These are phyloP conservation scores for Moelleriella libera DNA, from an alignment of 2,329 filamentous ascomycete species.

Conservation along the genomic window DNA sequence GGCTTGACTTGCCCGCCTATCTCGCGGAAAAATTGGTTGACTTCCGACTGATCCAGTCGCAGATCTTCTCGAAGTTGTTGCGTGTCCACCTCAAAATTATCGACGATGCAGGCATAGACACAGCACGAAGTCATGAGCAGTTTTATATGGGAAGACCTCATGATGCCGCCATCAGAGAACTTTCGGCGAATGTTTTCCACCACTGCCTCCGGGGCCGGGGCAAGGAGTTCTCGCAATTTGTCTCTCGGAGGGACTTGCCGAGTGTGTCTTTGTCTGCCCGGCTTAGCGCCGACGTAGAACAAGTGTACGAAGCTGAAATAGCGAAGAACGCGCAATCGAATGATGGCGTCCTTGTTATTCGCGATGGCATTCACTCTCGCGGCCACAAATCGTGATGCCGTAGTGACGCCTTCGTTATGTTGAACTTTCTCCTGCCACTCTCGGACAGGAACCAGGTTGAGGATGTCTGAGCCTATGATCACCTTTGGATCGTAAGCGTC, in stretches of 20 bases:
- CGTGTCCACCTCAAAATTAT: conserved; percentile 61
- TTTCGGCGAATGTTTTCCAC: conserved; percentile 54
- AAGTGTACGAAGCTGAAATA: conserved; percentile 44
- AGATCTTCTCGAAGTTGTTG: conserved; percentile 58
- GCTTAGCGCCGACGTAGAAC: conserved; percentile 33
- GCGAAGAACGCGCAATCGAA: conserved; percentile 42
- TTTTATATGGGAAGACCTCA: conserved; percentile 60
- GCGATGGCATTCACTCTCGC: conserved; percentile 41
- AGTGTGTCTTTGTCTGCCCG: conserved; percentile 30
- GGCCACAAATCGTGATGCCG: conserved; percentile 51
- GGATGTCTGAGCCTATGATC: conserved; percentile 53
- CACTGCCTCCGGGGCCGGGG: conserved; percentile 44
- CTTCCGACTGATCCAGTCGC: conserved; percentile 54
- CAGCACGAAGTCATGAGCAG: conserved; percentile 61
- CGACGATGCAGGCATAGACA: conserved; percentile 55
- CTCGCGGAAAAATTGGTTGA: conserved; percentile 60
- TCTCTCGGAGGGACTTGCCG: conserved; percentile 44
- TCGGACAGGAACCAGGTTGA: conserved; percentile 53
- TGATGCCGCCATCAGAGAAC: conserved; percentile 48
- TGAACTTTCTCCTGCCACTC: conserved; percentile 61
- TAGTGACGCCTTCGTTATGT: conserved; percentile 39
- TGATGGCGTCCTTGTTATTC: conserved; percentile 36
- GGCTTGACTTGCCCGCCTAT: conserved; percentile 56
- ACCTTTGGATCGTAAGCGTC: conserved; percentile 58
- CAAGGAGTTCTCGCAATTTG: conserved; percentile 42